Evolutionary conservation across 2,329 filamentous ascomycete genomes (phyloP), one percentile per base, ranked within the genome.

Genomic region (Mycogone perniciosa): DNA sequence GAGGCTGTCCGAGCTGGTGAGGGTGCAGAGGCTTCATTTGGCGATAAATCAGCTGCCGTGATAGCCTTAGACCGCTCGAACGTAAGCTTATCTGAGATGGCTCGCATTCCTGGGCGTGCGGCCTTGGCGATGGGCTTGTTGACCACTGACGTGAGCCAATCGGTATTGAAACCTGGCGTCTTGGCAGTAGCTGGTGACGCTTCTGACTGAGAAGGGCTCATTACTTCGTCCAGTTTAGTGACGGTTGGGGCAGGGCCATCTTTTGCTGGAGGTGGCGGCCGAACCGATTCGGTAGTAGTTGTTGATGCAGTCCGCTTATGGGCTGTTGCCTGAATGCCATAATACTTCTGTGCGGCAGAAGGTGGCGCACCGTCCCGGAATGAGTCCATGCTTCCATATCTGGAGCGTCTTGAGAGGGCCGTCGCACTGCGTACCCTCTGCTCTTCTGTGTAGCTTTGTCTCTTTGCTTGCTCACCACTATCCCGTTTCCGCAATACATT

Each of bases 401-500:
- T 80, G 29, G 87, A 91, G 62, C 92, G 88, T 54, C 86, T 78
- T 48, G 84, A 84, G 57, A 83, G 77, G 5, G 82, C 77, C 10
- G 82, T 81, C 30, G 77, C 82, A 57, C 79, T 86, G 56, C 85
- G 77, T 52, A 84, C 72, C 48, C 84, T 75, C 63, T 88, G 80
- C 63, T 91, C 86, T 48, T 91, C 87, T 5, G 84, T 76, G 62
- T 89, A 86, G 68, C 88, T 95, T 9, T 86, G 82, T 59, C 87
- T 85, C 43, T 84, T 79, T 35, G 85, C 84, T 66, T 89, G 81
- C 30, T 69, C 72, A 44, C 52, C 68, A 55, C 81, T 84, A 53
- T 83, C 81, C 51, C 88, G 84, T 71, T 93, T 95, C 67, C 88
- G 89, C 57, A 96, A 73, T 43, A 93, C 76, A 63, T 89, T 95